Evolutionary conservation across 2,329 filamentous ascomycete genomes (phyloP), one percentile per base, ranked within the genome.

Genomic region (Zymoseptoria brevis): DNA sequence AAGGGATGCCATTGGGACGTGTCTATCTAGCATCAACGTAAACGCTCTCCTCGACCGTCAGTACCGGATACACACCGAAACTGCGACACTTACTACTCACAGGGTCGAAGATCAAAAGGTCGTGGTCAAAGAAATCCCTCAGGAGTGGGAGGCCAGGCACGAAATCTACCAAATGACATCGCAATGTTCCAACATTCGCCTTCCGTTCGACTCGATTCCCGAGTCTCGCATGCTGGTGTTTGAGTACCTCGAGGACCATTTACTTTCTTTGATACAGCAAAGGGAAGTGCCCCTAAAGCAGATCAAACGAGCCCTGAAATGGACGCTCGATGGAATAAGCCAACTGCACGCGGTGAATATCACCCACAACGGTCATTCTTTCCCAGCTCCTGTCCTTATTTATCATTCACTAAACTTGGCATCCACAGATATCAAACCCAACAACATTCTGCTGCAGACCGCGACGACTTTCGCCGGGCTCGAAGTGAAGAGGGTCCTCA

Each of bases 401-500:
- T n/a, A n/a, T n/a, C n/a, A n/a, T n/a, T n/a, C n/a, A n/a, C n/a
- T 45, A 45, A 45, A 2, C 13, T 16, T 45, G 5, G 7, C 35
- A 16, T 2, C 5, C 22, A 22, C 54, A 71, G 68, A 72, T 54
- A 55, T 72, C 30, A 72, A 73, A 53, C 64, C 69, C 4, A 64
- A 72, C 57, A 71, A 73, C 49, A 61, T 73, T 45, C 56, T 72
- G 65, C 62, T 69, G 30, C 50, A 51, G 49, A 70, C 51, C 53
- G 50, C 41, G 11, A 9, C 64, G 4, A 59, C 50, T 16, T 3
- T 63, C 55, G 58, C 64, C 0, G 49, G 64, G 1, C 52, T 56
- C 22, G 8, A 1, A 19, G 50, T 71, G 16, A 60, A 69, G 45
- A 35, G 61, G 50, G 68, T 69, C 1, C 67, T 69, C 45, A 45